These are phyloP conservation scores for Rhamnella rubrinervis DNA, from an alignment of 331 rosid genomes.

Conservation along the genomic window DNA sequence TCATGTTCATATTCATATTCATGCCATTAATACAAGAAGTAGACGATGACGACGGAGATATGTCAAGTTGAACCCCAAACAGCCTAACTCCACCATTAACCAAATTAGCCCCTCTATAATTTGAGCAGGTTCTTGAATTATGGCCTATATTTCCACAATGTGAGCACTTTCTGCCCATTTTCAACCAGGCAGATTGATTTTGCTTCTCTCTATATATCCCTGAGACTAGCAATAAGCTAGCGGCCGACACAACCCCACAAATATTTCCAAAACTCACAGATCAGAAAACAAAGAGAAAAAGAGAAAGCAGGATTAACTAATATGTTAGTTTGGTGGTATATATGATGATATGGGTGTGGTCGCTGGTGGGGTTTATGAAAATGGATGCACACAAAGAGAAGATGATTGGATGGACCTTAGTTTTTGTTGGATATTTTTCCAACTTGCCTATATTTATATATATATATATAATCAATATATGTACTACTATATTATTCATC, in stretches of 20 bases:
- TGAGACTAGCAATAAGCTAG: background rate
- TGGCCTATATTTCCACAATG: constrained; percentile 97
- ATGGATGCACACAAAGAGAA: constrained; percentile 69
- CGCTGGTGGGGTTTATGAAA: constrained; percentile 45
- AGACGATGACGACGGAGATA: constrained; percentile 13
- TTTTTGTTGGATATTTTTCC: constrained; percentile 45
- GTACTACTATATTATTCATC: constrained; percentile 1
- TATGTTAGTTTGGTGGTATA: constrained; percentile 47
- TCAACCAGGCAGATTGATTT: constrained; percentile 12
- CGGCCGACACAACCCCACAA: constrained; percentile 12
- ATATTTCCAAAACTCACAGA: constrained; percentile 2
- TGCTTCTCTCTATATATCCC: constrained; percentile 1
- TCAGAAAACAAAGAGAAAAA: constrained; percentile 13
- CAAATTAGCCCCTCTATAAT: constrained; percentile 28
- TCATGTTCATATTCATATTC: background rate
- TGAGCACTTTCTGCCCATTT: constrained; percentile 93
- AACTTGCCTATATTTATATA: constrained; percentile 25
- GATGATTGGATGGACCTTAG: constrained; percentile 50
- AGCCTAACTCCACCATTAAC: constrained; percentile 55
- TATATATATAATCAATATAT: constrained; percentile 16
- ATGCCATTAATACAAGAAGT: constrained; percentile 24
- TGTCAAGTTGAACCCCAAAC: constrained; percentile 76
- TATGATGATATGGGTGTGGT: constrained; percentile 45
- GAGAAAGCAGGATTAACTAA: constrained; percentile 28
- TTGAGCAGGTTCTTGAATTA: constrained; percentile 86